A percentile compares a stretch with the other conserved stretches of the same genome.
These are phyloP conservation scores for Thozetella sp. DNA, from an alignment of 495 filamentous ascomycete genomes.

Conservation along the genomic window DNA sequence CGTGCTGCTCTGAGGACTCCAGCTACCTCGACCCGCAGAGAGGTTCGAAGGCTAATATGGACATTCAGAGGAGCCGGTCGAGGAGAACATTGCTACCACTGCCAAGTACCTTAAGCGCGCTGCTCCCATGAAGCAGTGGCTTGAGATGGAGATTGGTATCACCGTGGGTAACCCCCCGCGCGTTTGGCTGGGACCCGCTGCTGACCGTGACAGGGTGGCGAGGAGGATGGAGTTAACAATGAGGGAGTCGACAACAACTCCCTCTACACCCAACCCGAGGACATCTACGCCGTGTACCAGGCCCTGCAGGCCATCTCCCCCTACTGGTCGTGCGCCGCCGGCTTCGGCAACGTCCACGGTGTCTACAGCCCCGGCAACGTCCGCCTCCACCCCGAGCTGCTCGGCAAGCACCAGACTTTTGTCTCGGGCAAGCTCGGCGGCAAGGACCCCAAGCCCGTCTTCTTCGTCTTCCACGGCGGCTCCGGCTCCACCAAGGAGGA, in stretches of 20 bases:
- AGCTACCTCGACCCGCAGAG: not conserved
- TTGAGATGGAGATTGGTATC: slow-evolving; percentile 82
- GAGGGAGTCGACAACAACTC: slow-evolving; percentile 90
- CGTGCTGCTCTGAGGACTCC: not conserved
- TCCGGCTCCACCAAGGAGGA: slow-evolving; percentile 88
- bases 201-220: slow-evolving; percentile 82
- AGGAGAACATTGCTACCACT: slow-evolving; percentile 89
- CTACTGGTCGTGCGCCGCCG: slow-evolving; percentile 97
- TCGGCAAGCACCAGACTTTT: slow-evolving; percentile 91
- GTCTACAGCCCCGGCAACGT: slow-evolving; percentile 99
- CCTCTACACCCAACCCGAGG: slow-evolving; percentile 97
- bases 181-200: not conserved
- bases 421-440: slow-evolving; percentile 71
- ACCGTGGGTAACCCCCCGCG: slow-evolving; percentile 7
- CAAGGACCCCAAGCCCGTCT: slow-evolving; percentile 85
- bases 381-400: slow-evolving; percentile 89
- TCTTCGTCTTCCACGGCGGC: slow-evolving; percentile 99
- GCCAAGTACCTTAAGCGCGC: slow-evolving; percentile 88
- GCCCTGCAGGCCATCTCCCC: slow-evolving; percentile 78
- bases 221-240: slow-evolving; percentile 94
- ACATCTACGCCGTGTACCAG: slow-evolving; percentile 87
- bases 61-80: slow-evolving; percentile 77
- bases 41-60: not conserved
- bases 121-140: slow-evolving; percentile 95
- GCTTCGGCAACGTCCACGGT: slow-evolving; percentile 95